A percentile compares a stretch with the other conserved stretches of the same genome.
phyloP scores from a whole-genome alignment of 306 rosid species.

The Dalbergia cochinchinensis region DNA sequence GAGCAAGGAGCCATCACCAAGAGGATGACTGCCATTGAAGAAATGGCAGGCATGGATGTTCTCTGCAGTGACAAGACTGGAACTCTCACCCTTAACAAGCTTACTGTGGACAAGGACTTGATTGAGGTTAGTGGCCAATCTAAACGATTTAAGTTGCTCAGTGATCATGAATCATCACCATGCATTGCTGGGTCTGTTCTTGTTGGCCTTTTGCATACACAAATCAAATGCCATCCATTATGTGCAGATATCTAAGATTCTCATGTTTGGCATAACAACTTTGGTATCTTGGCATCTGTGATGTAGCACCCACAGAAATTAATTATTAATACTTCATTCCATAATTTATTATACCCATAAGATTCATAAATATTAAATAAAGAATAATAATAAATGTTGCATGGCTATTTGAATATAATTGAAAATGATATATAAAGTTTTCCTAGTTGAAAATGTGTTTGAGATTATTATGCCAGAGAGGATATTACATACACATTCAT shows the following conservation, averaged over 20 bases:
- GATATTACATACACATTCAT: neutral
- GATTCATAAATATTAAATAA: too few species aligned
- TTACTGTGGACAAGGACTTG: conserved; percentile 75
- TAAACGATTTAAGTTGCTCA: neutral
- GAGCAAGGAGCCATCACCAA: conserved; percentile 96
- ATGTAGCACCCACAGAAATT: neutral
- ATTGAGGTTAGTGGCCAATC: conserved; percentile 68
- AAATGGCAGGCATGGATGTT: conserved; percentile 98
- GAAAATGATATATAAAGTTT: too few species aligned
- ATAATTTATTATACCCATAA: too few species aligned
- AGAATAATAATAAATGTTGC: too few species aligned
- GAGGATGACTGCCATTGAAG: conserved; percentile 98
- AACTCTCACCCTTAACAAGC: conserved; percentile 95
- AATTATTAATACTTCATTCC: too few species aligned
- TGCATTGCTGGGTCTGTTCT: neutral
- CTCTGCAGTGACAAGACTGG: conserved; percentile 98
- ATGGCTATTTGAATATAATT: too few species aligned
- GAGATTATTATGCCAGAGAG: neutral
- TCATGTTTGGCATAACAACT: neutral
- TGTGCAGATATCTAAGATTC: neutral
- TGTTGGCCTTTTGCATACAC: neutral
- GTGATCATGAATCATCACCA: neutral
- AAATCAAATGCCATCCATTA: neutral
- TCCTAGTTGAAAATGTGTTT: too few species aligned
- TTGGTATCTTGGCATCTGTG: neutral